Base-by-base conservation (phyloP, 1,284 basidiomycete genomes). In the Naganishia albida region DNA sequence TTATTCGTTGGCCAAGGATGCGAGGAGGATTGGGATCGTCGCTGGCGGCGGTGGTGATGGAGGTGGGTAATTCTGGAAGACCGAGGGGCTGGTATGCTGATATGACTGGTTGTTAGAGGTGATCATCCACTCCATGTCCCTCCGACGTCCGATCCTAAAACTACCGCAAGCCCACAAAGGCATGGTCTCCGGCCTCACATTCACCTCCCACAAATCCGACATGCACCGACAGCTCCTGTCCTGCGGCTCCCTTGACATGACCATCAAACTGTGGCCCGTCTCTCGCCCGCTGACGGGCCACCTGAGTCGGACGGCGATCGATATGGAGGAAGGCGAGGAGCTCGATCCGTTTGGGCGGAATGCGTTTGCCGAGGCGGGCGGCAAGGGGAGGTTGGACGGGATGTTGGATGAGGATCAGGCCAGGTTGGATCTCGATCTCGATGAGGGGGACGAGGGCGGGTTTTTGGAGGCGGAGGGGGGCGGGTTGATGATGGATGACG, bases 1-100 rank as follows among this genome's bases (percentile, higher is more conserved):
- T 16, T 96, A 98, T 79, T 86, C 87, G 25, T 82, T 98, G 67
- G 86, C 85, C 23, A 87, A 85, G 73, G 91, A 91, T 74, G 88
- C 89, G 34, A 86, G 87, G 23, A 84, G 89, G 1, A 81, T 96
- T 50, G 87, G 87, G 23, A 84, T 88, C 16, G 83, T 97, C n/a
- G 94, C 91, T 0, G 96, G 91, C 70, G 95, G 91, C 26, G 92
- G 91, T 70, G 96, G 93, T 82, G 93, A 98, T 77, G 95, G 95
- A 81, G 90, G 90, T 90, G 70, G 75, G 85, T 84, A 16, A 3
- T 2, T 65, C 2, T 20, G 10, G 2, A 3, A 13, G 3, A 52
- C 30, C 13, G 7, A 42, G 28, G 23, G 25, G 7, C n/a, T 39
- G 15, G 7, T 48, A 16, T 39, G 16, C 40, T 63, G 20, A 50